Evolutionary conservation across 371 early-diverging fungal genomes (phyloP), one percentile per base, ranked within the genome.

Genomic region (Chytridium lagenaria): DNA sequence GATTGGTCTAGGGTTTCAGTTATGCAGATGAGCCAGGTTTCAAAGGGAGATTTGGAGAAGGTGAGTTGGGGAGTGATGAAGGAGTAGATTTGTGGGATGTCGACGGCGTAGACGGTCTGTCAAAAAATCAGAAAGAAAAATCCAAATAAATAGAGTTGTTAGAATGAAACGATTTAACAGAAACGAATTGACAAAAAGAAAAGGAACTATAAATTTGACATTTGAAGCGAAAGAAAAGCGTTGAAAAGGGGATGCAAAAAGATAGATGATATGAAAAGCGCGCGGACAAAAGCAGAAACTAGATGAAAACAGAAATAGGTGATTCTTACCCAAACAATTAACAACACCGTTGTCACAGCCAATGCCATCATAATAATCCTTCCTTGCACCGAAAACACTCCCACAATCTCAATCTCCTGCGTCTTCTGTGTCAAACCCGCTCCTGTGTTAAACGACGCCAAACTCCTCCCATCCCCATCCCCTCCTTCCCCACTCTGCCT

Each of bases 361-460:
- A 57, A 22, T 5, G 26, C 57, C 57, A 57, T 57, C 15, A 57
- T 5, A 30, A 57, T 30, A 57, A 57, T 57, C 57, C 57, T 57
- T 30, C 57, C 57, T 23, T 57, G 57, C 23, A 57, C 57, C 57
- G 57, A 57, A 22, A 22, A 57, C 15, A 57, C 23, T 26, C 57
- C 57, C 22, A 57, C 57, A 30, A 57, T 57, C 57, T 57, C 30
- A 22, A 57, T 30, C 57, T 57, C 57, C 7, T 57, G 7, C 57
- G 7, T 7, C 57, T 7, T 23, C 26, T 5, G 22, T 7, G 57
- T 26, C 44, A 44, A 44, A 44, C 12, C 44, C 44, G 44, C 19
- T 44, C 19, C 12, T 44, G 19, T 12, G 12, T 7, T 12, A 7
- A 15, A 26, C 10, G 30, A 22, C 57, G 22, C 30, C 57, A 23